A percentile compares a stretch with the other conserved stretches of the same genome.
phyloP scores from a whole-genome alignment of 192 early-diverging fungal species.

The Coemansia sp. region DNA sequence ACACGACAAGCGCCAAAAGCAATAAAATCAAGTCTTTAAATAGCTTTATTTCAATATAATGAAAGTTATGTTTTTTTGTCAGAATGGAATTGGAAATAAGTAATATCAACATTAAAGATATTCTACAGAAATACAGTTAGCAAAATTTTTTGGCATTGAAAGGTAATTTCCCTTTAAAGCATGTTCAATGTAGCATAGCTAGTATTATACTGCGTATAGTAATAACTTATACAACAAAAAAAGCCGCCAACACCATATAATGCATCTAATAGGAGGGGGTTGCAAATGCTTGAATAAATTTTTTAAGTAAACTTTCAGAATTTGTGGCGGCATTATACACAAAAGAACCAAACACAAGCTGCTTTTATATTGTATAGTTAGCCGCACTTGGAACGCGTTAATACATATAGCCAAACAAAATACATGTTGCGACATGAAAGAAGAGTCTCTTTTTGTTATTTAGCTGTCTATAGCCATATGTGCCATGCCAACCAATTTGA shows the following conservation, averaged over 20 bases:
- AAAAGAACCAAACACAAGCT: not conserved
- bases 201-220: constrained; percentile 1
- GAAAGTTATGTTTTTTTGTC: not conserved
- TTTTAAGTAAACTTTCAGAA: not conserved
- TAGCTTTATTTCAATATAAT: not conserved
- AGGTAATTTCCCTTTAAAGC: not conserved
- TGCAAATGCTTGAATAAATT: not conserved
- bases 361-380: too few species aligned
- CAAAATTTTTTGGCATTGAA: not conserved
- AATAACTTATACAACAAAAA: not conserved
- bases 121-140: not conserved
- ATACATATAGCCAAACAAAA: too few species aligned
- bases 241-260: not conserved
- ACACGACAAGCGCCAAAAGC: too few species aligned
- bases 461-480: too few species aligned
- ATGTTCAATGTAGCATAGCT: not conserved
- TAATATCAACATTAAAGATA: not conserved
- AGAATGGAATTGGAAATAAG: not conserved
- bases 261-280: not conserved
- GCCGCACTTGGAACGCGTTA: too few species aligned
- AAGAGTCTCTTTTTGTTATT: too few species aligned
- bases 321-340: constrained; percentile 1
- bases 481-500: too few species aligned
- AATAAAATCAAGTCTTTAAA: not conserved
- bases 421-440: too few species aligned